Percentiles rank a stretch among this genome's conserved stretches.
These are phyloP conservation scores for Globisporangium recalcitrans DNA, from an alignment of 352 stramenopile genomes.

Conservation along the genomic window DNA sequence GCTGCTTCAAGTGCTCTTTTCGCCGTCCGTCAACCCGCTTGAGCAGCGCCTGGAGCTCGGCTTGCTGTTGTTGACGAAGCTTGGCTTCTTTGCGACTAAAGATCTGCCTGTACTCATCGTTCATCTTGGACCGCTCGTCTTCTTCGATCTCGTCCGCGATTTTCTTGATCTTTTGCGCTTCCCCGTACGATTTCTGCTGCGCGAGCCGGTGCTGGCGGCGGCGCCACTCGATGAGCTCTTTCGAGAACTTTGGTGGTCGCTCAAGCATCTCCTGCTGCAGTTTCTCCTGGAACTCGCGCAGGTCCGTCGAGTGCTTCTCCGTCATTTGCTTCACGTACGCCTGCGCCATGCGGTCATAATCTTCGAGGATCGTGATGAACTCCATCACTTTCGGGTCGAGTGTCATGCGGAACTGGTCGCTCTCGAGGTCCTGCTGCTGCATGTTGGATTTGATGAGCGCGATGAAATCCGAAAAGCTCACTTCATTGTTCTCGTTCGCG, in stretches of 20 bases:
- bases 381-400: constrained; percentile 91
- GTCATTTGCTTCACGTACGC: constrained; percentile 94
- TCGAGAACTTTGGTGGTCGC: constrained; percentile 88
- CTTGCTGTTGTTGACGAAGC: constrained; percentile 90
- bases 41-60: constrained; percentile 89
- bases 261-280: constrained; percentile 86
- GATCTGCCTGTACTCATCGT: constrained; percentile 64
- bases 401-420: constrained; percentile 45
- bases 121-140: constrained; percentile 87
- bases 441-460: constrained; percentile 45
- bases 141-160: constrained; percentile 92
- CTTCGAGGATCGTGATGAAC: constrained; percentile 91
- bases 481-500: constrained; percentile 38
- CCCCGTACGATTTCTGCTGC: constrained; percentile 90
- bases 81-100: constrained; percentile 88
- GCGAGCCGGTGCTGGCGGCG: constrained; percentile 91
- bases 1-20: constrained; percentile 93
- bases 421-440: constrained; percentile 36
- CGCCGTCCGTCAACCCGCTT: constrained; percentile 92
- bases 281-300: constrained; percentile 87
- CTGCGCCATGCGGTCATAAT: constrained; percentile 93
- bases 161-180: constrained; percentile 94
- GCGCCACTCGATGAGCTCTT: constrained; percentile 93
- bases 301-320: constrained; percentile 82
- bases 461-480: constrained; percentile 67